phyloP scores from a whole-genome alignment of 192 early-diverging fungal species.

The Cetraspora pellucida region DNA sequence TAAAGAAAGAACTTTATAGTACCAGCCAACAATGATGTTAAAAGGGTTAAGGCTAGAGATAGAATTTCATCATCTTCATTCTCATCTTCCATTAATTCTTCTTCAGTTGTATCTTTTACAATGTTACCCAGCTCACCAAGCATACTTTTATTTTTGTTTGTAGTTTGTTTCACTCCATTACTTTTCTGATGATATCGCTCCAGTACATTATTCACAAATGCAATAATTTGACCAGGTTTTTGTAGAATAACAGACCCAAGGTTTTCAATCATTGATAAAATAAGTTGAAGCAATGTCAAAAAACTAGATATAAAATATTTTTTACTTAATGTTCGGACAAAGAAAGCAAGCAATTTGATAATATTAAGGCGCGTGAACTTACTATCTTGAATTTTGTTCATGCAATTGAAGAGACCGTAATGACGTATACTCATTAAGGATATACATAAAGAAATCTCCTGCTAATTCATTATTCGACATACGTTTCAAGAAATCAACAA shows the following conservation, averaged over 20 bases:
- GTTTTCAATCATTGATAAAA: constrained; percentile 66
- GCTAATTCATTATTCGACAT: constrained; percentile 51
- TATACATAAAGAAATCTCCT: constrained; percentile 75
- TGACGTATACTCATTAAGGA: constrained; percentile 72
- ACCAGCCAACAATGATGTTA: constrained; percentile 66
- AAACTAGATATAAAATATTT: constrained; percentile 45
- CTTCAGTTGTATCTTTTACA: constrained; percentile 34
- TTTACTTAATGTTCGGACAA: constrained; percentile 2
- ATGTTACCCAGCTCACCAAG: constrained; percentile 37
- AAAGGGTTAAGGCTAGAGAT: constrained; percentile 60
- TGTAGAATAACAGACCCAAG: constrained; percentile 76
- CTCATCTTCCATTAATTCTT: constrained; percentile 41
- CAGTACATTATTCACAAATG: constrained; percentile 65
- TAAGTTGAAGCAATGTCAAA: constrained; percentile 59
- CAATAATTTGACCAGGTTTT: constrained; percentile 75
- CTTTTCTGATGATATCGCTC: constrained; percentile 42
- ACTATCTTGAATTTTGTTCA: constrained; percentile 52
- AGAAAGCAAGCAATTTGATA: neutral
- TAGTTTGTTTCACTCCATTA: neutral
- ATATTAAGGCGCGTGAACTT: constrained; percentile 10
- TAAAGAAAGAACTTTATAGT: constrained; percentile 18
- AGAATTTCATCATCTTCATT: constrained; percentile 61
- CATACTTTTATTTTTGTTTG: neutral
- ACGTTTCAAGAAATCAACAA: constrained; percentile 67
- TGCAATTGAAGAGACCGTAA: constrained; percentile 44